Conservation (phyloP, 495 filamentous ascomycete species). For the Trichoderma orchidacearum region DNA sequence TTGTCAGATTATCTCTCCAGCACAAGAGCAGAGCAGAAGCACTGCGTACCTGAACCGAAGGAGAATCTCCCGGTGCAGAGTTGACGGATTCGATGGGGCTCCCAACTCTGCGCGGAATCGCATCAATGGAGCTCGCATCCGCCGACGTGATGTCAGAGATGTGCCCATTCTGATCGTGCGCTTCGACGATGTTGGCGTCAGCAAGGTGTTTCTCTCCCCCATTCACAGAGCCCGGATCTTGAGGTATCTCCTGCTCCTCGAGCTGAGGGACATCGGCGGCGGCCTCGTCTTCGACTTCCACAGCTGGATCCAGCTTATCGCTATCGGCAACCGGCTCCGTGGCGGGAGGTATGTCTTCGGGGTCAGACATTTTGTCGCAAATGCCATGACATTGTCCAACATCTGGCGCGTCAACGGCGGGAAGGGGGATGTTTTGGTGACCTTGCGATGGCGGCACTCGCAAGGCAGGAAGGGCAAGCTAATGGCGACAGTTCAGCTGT, state of each 20-base stretch:
- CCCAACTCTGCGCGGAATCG: constrained; percentile 19
- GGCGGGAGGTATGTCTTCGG: not conserved
- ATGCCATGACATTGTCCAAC: not conserved
- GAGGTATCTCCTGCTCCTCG: not conserved
- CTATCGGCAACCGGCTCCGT: constrained; percentile 5
- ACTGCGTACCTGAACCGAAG: constrained; percentile 65
- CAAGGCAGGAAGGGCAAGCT: not conserved
- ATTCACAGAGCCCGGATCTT: not conserved
- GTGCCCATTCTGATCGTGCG: constrained; percentile 9
- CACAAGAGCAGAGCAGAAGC: not conserved
- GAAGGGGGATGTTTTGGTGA: not conserved
- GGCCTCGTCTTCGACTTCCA: constrained; percentile 22
- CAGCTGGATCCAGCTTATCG: constrained; percentile 23
- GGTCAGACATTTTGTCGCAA: constrained; percentile 3
- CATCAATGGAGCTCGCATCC: constrained; percentile 26
- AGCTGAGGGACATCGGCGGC: constrained; percentile 26
- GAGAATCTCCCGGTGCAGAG: constrained; percentile 78
- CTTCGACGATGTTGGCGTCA: constrained; percentile 8
- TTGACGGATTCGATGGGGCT: constrained; percentile 37
- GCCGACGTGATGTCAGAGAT: constrained; percentile 30
- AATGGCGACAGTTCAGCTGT: not conserved
- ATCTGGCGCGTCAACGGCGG: not conserved
- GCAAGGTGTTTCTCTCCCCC: constrained; percentile 17
- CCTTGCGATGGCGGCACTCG: not conserved
- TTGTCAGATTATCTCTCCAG: constrained; percentile 14